Percentiles rank a stretch among this genome's conserved stretches.
These are phyloP conservation scores for Botrytis deweyae DNA, from an alignment of 2,329 filamentous ascomycete species.

Conservation along the genomic window DNA sequence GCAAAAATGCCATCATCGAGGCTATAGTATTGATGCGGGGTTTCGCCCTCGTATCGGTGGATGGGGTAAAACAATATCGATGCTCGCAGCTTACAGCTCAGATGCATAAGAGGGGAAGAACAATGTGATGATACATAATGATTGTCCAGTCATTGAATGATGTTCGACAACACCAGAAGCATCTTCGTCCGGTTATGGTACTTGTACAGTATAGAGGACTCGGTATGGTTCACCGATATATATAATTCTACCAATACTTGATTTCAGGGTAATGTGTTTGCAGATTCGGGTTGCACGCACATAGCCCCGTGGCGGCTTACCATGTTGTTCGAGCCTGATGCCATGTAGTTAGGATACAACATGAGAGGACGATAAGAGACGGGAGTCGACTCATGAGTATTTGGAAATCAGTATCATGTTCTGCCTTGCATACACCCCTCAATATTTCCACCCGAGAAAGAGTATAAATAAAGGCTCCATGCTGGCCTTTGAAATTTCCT, in stretches of 20 bases:
- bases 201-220: neutral
- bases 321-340: neutral
- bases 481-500: neutral
- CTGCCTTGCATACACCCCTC: neutral
- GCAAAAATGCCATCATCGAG: neutral
- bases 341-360: neutral
- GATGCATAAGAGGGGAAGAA: neutral
- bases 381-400: neutral
- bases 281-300: neutral
- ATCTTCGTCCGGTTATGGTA: neutral
- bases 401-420: neutral
- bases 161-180: neutral
- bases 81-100: neutral
- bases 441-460: neutral
- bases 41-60: neutral
- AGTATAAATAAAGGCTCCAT: neutral
- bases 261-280: neutral
- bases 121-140: neutral
- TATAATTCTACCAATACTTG: neutral
- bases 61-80: neutral
- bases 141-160: neutral
- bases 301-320: neutral
- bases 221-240: neutral
- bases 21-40: neutral
- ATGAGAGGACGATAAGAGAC: neutral